Percentiles rank a stretch among this genome's conserved stretches.
These are phyloP conservation scores for Pseudogymnoascus sp. DNA, from an alignment of 2,329 filamentous ascomycete species.

Conservation along the genomic window DNA sequence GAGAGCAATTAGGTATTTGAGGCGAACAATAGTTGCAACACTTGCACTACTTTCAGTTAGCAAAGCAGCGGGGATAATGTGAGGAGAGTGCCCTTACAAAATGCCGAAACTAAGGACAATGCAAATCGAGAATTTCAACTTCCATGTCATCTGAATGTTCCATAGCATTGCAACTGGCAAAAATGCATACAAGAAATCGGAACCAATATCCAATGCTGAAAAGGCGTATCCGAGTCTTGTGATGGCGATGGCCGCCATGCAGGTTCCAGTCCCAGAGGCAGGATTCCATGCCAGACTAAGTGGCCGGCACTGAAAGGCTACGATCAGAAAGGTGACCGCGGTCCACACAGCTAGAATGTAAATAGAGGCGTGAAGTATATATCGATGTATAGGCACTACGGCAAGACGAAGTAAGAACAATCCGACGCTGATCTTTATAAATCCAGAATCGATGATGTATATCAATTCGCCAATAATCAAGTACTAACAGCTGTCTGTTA, in stretches of 20 bases:
- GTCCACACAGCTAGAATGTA: not conserved
- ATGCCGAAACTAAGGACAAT: conserved; percentile 17
- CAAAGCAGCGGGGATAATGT: not conserved
- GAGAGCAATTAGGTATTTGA: conserved; percentile 24
- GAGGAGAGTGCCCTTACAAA: conserved; percentile 12
- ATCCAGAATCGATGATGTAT: not conserved
- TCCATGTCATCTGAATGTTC: conserved; percentile 32
- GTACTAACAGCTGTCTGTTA: not conserved
- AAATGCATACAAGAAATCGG: conserved; percentile 39
- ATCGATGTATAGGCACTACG: not conserved
- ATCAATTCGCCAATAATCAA: not conserved
- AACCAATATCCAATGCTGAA: conserved; percentile 35
- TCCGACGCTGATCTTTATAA: not conserved
- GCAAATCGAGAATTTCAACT: conserved; percentile 31
- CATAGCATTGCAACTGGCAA: conserved; percentile 36
- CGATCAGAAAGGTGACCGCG: not conserved
- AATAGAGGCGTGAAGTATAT: not conserved
- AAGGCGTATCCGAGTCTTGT: conserved; percentile 26
- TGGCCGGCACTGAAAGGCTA: not conserved
- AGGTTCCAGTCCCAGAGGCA: not conserved
- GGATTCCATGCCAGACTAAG: not conserved
- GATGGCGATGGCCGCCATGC: not conserved
- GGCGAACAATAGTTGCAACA: conserved; percentile 43
- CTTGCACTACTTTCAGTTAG: conserved; percentile 35
- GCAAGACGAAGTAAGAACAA: not conserved